A percentile compares a stretch with the other conserved stretches of the same genome.
phyloP scores from a whole-genome alignment of 2,329 filamentous ascomycete genomes.

The Colletotrichum sidae region DNA sequence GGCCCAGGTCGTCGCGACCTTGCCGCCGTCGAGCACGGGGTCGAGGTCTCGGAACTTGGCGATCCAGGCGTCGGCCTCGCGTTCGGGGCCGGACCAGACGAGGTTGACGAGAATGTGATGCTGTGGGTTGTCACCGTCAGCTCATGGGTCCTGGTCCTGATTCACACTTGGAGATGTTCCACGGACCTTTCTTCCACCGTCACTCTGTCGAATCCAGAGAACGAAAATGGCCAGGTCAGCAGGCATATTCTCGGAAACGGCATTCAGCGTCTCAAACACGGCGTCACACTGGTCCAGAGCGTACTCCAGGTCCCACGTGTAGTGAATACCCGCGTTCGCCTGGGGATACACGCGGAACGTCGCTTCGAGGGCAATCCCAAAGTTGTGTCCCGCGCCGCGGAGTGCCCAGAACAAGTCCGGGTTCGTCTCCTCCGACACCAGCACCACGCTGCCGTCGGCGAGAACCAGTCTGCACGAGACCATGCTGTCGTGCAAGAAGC shows the following conservation, averaged over 20 bases:
- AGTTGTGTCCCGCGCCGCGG: slow-evolving; percentile 62
- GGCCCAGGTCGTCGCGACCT: slow-evolving; percentile 16
- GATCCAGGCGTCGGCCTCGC: slow-evolving; percentile 18
- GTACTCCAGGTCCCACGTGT: slow-evolving; percentile 44
- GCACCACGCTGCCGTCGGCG: slow-evolving; percentile 41
- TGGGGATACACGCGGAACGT: slow-evolving; percentile 54
- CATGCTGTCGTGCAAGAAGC: slow-evolving; percentile 46
- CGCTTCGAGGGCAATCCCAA: slow-evolving; percentile 60
- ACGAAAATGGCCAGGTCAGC: slow-evolving; percentile 44
- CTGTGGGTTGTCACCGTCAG: neutral
- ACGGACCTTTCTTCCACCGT: slow-evolving; percentile 36
- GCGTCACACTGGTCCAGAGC: slow-evolving; percentile 43
- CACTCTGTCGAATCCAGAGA: slow-evolving; percentile 46
- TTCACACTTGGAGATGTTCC: slow-evolving; percentile 35
- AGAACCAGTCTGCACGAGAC: slow-evolving; percentile 46
- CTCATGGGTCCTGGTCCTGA: slow-evolving; percentile 4
- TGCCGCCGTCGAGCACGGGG: slow-evolving; percentile 13
- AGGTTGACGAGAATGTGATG: slow-evolving; percentile 30
- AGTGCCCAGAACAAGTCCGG: slow-evolving; percentile 60
- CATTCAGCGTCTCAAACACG: slow-evolving; percentile 49
- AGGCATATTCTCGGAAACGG: slow-evolving; percentile 43
- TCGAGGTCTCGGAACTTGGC: slow-evolving; percentile 6
- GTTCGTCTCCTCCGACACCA: slow-evolving; percentile 41
- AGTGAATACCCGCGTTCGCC: slow-evolving; percentile 40
- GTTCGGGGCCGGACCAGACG: slow-evolving; percentile 25